Conservation (phyloP, 148 eudicot genomes). For the Persicaria maculosa region DNA sequence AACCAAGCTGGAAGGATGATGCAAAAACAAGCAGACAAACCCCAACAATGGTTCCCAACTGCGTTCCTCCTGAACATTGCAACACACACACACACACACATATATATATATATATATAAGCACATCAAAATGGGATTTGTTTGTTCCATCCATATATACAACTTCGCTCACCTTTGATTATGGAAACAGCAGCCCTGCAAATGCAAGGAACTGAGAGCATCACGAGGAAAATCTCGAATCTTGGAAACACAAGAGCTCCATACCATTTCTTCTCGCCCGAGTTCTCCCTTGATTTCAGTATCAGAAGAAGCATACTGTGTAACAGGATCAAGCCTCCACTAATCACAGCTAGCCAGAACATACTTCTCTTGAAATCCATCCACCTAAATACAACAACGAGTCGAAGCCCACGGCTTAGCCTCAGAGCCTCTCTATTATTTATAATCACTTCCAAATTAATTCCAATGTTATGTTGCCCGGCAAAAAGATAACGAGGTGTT, state of each 20-base stretch:
- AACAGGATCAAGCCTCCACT: constrained; percentile 54
- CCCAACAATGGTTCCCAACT: constrained; percentile 44
- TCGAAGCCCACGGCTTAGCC: background rate
- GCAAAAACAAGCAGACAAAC: constrained; percentile 42
- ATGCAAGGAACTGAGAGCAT: constrained; percentile 79
- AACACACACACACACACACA: background rate
- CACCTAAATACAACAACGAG: constrained; percentile 36
- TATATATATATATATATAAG: background rate
- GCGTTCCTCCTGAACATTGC: constrained; percentile 41
- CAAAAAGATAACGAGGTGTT: background rate
- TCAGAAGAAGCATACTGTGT: constrained; percentile 41
- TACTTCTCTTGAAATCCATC: constrained; percentile 68
- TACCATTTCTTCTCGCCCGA: constrained; percentile 34
- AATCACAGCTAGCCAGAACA: constrained; percentile 86
- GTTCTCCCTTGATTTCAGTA: constrained; percentile 44
- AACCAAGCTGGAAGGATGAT: constrained; percentile 37
- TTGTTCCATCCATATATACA: background rate
- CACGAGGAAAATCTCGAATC: constrained; percentile 75
- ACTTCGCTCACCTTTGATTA: constrained; percentile 51
- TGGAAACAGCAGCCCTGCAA: constrained; percentile 55
- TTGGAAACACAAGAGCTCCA: constrained; percentile 70
- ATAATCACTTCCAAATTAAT: too few relatives aligned
- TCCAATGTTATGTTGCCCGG: too few relatives aligned
- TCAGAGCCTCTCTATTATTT: too few relatives aligned
- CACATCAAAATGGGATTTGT: background rate